phyloP scores from a whole-genome alignment of 805 yeast species.

The Candida sithepensis region DNA sequence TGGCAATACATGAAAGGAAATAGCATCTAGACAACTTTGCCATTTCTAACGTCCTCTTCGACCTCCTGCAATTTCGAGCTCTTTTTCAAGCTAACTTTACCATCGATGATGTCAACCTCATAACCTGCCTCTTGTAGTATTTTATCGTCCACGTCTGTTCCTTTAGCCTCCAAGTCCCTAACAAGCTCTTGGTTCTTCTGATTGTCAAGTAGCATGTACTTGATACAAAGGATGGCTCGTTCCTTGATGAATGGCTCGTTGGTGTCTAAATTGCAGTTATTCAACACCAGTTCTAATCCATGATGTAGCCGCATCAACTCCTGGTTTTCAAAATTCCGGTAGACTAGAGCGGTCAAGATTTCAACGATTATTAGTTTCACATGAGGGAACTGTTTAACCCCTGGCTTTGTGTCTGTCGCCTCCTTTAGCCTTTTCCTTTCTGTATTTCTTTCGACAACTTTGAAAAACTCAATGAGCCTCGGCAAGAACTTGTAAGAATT shows the following conservation, averaged over 20 bases:
- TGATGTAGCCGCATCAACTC: constrained; percentile 61
- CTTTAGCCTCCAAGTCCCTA: constrained; percentile 69
- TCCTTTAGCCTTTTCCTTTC: constrained; percentile 33
- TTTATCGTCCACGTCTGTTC: constrained; percentile 51
- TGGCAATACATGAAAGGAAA: not conserved
- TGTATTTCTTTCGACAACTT: constrained; percentile 39
- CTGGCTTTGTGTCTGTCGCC: constrained; percentile 7
- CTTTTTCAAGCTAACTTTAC: constrained; percentile 56
- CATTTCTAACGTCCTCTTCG: constrained; percentile 6
- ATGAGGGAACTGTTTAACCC: constrained; percentile 50
- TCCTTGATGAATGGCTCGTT: constrained; percentile 89
- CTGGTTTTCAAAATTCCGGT: constrained; percentile 53
- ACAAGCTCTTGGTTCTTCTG: constrained; percentile 72
- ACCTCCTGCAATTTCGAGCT: constrained; percentile 14
- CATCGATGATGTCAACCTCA: constrained; percentile 68
- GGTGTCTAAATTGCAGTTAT: constrained; percentile 81
- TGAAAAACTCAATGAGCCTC: constrained; percentile 34
- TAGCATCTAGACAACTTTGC: not conserved
- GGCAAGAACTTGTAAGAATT: constrained; percentile 37
- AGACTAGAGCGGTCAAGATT: constrained; percentile 54
- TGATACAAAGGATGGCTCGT: constrained; percentile 73
- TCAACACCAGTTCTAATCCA: constrained; percentile 68
- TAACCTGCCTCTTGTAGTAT: constrained; percentile 62
- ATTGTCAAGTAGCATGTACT: constrained; percentile 64
- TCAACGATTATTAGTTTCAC: constrained; percentile 66